These are phyloP conservation scores for Candida freyschussii DNA, from an alignment of 1,139 yeast species.

Conservation along the genomic window DNA sequence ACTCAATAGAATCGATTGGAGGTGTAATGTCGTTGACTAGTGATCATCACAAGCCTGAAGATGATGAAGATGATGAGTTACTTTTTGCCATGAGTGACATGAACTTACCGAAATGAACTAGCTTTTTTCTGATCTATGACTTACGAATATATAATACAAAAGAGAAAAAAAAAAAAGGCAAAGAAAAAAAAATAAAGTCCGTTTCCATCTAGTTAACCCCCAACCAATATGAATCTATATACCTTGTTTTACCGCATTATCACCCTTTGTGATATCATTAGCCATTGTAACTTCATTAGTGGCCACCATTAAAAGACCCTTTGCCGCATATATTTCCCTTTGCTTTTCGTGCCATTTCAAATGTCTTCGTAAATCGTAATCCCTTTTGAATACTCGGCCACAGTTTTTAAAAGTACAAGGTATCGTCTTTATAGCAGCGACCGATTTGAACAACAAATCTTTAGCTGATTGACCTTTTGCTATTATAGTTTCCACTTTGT, in stretches of 20 bases:
- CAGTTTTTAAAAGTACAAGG: slow-evolving; percentile 47
- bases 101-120: slow-evolving; percentile 37
- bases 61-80: slow-evolving; percentile 76
- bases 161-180: slow-evolving; percentile 1
- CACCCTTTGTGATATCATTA: background rate
- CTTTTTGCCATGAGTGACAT: slow-evolving; percentile 89
- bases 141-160: background rate
- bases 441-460: slow-evolving; percentile 36
- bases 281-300: slow-evolving; percentile 1
- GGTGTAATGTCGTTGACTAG: slow-evolving; percentile 22
- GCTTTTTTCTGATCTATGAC: too few relatives aligned
- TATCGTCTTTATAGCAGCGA: slow-evolving; percentile 34
- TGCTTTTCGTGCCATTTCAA: slow-evolving; percentile 49
- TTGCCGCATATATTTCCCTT: slow-evolving; percentile 16
- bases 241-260: too few relatives aligned
- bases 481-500: slow-evolving; percentile 21
- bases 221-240: background rate
- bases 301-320: slow-evolving; percentile 9
- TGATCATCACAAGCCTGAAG: slow-evolving; percentile 33
- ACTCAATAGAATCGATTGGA: slow-evolving; percentile 30
- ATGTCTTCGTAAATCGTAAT: slow-evolving; percentile 49
- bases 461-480: slow-evolving; percentile 21
- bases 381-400: slow-evolving; percentile 40
- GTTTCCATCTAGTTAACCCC: too few relatives aligned
- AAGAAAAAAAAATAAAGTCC: too few relatives aligned